Conservation (phyloP, 2,329 filamentous ascomycete species). For the Parastagonospora nodorum region DNA sequence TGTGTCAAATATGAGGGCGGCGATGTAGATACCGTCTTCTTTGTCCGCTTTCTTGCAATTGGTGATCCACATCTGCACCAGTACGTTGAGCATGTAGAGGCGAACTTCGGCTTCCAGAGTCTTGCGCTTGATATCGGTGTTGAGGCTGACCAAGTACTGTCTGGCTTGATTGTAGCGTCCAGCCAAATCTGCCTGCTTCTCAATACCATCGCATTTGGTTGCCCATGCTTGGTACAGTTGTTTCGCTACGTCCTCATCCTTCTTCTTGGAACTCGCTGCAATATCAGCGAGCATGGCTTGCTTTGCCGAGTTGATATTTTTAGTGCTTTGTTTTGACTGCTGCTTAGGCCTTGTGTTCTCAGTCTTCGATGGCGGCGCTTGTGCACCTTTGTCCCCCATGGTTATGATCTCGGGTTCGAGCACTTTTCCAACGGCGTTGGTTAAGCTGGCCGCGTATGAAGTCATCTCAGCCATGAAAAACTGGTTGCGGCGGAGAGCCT, state of each 20-base stretch:
- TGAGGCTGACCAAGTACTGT: conserved; percentile 54
- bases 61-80: conserved; percentile 56
- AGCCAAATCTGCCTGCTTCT: conserved; percentile 51
- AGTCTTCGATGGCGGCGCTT: neutral
- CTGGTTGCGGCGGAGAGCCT: conserved; percentile 59
- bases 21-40: conserved; percentile 35
- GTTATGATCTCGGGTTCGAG: conserved; percentile 70
- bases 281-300: conserved; percentile 52
- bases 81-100: conserved; percentile 56
- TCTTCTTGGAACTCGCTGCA: conserved; percentile 48
- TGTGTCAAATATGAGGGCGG: conserved; percentile 40
- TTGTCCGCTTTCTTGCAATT: conserved; percentile 37
- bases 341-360: conserved; percentile 28
- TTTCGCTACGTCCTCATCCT: conserved; percentile 48
- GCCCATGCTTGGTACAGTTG: conserved; percentile 55
- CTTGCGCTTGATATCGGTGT: conserved; percentile 45
- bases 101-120: conserved; percentile 53
- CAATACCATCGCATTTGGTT: conserved; percentile 52
- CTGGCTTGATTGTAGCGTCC: conserved; percentile 56
- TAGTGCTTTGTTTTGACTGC: conserved; percentile 29
- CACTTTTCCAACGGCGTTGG: conserved; percentile 65
- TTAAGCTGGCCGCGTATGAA: conserved; percentile 72
- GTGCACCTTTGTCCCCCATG: conserved; percentile 33
- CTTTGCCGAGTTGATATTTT: conserved; percentile 45
- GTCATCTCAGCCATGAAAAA: conserved; percentile 70